phyloP scores from a whole-genome alignment of 2,329 filamentous ascomycete genomes.

The Clathrospora elynae region DNA sequence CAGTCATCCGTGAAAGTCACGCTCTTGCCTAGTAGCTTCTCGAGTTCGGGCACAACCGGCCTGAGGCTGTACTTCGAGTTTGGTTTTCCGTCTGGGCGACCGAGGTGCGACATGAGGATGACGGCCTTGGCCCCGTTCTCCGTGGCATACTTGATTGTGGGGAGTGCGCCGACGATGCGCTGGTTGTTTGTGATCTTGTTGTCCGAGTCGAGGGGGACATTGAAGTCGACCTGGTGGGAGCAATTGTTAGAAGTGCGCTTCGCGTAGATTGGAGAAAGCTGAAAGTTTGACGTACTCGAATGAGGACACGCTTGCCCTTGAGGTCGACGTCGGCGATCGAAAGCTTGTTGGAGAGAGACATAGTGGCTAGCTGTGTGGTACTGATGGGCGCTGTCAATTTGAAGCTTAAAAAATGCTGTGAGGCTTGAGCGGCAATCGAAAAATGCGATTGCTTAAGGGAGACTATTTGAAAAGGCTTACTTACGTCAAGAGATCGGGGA shows the following conservation, averaged over 20 bases:
- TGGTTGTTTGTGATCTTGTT: conserved; percentile 98
- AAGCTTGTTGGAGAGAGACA: conserved; percentile 99
- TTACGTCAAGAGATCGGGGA: conserved; percentile 27
- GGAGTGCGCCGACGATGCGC: conserved; percentile 93
- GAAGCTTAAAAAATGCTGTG: conserved; percentile 5
- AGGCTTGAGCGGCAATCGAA: background rate
- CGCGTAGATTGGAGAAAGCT: conserved; percentile 18
- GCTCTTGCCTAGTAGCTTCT: conserved; percentile 83
- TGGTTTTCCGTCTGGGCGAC: conserved; percentile 86
- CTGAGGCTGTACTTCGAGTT: conserved; percentile 95
- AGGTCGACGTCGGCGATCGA: conserved; percentile 95
- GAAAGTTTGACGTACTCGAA: conserved; percentile 71
- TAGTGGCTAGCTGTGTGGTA: conserved; percentile 51
- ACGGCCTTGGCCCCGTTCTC: conserved; percentile 91
- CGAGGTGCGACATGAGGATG: conserved; percentile 97
- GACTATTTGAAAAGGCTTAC: conserved; percentile 12
- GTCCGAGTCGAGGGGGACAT: conserved; percentile 91
- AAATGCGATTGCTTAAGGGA: conserved; percentile 7
- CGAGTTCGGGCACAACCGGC: conserved; percentile 87
- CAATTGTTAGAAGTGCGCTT: conserved; percentile 15
- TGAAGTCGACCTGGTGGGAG: conserved; percentile 92
- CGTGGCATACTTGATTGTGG: conserved; percentile 92
- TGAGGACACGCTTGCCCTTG: conserved; percentile 97
- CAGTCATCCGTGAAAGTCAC: conserved; percentile 90
- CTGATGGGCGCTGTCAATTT: conserved; percentile 6